A percentile compares a stretch with the other conserved stretches of the same genome.
phyloP scores from a whole-genome alignment of 2,329 filamentous ascomycete species.

The Annulohypoxylon truncatum region DNA sequence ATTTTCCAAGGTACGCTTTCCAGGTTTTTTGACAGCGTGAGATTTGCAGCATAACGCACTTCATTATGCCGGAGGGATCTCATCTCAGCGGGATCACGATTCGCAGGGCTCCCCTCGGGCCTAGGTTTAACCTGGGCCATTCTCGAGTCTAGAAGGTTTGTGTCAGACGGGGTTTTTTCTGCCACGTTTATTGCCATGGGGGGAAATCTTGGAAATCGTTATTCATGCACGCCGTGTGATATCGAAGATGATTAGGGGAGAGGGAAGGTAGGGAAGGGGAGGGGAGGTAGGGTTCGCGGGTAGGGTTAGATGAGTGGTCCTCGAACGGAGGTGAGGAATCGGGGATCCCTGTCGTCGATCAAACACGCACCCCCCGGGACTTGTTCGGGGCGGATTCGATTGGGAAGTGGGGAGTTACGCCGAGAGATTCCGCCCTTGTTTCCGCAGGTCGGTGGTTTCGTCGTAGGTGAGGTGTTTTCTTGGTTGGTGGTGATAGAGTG shows the following conservation, averaged over 20 bases:
- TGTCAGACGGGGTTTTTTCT: slow-evolving; percentile 11
- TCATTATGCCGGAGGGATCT: slow-evolving; percentile 5
- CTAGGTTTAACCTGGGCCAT: neutral
- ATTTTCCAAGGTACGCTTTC: neutral
- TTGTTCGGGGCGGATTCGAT: slow-evolving; percentile 19
- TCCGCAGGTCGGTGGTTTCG: neutral
- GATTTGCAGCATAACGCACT: neutral
- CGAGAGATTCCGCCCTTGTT: slow-evolving; percentile 13
- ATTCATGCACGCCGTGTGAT: slow-evolving; percentile 25
- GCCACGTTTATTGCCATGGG: slow-evolving; percentile 30
- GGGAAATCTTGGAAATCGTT: neutral
- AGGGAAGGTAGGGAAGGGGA: neutral
- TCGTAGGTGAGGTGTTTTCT: neutral
- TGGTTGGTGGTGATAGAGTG: neutral
- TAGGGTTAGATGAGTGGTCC: neutral
- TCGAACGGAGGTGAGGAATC: neutral
- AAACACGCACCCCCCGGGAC: slow-evolving; percentile 28
- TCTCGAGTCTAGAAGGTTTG: neutral
- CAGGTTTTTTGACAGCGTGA: neutral
- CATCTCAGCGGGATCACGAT: slow-evolving; percentile 17
- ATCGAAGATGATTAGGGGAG: neutral
- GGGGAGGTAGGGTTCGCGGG: neutral
- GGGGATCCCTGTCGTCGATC: slow-evolving; percentile 30
- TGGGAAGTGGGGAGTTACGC: slow-evolving; percentile 17
- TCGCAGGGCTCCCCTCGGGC: too few species aligned